Conservation (phyloP, 768 basidiomycete genomes). For the Lactarius pseudohatsudake region DNA sequence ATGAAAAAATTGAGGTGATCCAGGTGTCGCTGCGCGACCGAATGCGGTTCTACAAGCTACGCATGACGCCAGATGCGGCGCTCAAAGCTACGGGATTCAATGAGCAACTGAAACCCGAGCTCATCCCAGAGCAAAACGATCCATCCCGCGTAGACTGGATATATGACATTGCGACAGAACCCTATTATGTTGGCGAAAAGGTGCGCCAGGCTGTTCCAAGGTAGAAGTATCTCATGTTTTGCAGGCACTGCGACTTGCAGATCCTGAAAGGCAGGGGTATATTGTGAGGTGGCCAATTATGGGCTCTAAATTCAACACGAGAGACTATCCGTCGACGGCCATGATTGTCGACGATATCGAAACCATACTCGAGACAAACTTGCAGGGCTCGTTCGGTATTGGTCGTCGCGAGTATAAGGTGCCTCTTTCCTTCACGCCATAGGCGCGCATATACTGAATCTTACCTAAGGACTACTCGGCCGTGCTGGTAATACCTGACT, state of each 20-base stretch:
- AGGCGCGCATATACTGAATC: conserved; percentile 12
- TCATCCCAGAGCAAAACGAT: conserved; percentile 84
- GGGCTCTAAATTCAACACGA: conserved; percentile 77
- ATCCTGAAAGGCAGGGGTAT: conserved; percentile 69
- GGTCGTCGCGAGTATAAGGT: conserved; percentile 59
- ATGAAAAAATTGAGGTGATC: conserved; percentile 71
- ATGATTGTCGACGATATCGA: conserved; percentile 77
- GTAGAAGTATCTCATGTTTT: neutral
- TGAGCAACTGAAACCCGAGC: conserved; percentile 78
- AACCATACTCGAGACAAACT: conserved; percentile 56
- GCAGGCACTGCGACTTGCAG: conserved; percentile 68
- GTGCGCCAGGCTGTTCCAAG: conserved; percentile 37
- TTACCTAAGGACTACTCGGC: conserved; percentile 74
- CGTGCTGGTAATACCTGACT: conserved; percentile 88
- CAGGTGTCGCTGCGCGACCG: conserved; percentile 72
- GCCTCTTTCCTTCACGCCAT: conserved; percentile 22
- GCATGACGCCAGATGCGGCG: conserved; percentile 68
- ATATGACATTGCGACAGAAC: conserved; percentile 46
- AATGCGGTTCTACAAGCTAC: conserved; percentile 84
- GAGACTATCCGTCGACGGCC: conserved; percentile 72
- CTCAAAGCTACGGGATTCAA: conserved; percentile 77
- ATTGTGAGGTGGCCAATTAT: conserved; percentile 79
- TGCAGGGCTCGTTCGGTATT: conserved; percentile 64
- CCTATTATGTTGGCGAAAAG: conserved; percentile 69
- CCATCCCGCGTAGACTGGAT: conserved; percentile 86